Evolutionary conservation across 257 asterid species (phyloP).

Genomic region (Parsonsia alboflavescens): DNA sequence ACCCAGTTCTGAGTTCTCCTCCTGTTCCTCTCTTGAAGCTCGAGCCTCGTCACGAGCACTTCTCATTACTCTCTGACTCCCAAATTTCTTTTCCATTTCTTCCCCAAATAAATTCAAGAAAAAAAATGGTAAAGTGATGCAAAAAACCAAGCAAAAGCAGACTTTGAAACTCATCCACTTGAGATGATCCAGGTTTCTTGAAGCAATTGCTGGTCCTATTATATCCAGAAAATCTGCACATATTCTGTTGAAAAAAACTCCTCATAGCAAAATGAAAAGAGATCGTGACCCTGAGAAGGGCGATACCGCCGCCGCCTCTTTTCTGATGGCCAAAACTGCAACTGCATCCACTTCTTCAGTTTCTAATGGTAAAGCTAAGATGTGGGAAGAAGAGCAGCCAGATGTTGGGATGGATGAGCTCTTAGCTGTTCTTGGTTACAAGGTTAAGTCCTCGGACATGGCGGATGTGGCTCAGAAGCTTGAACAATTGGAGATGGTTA

Average conservation of each 20-base stretch:
- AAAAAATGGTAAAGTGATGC: constrained; percentile 28
- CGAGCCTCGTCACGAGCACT: constrained; percentile 58
- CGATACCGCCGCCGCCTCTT: constrained; percentile 14
- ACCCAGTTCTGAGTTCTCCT: constrained; percentile 18
- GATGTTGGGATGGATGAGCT: constrained; percentile 83
- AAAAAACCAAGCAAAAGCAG: constrained; percentile 46
- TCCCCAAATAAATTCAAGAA: constrained; percentile 11
- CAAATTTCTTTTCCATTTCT: constrained; percentile 14
- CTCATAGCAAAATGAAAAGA: constrained; percentile 45
- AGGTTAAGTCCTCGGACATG: constrained; percentile 74
- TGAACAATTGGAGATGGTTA: constrained; percentile 69
- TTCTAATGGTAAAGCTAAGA: constrained; percentile 35
- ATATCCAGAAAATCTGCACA: background rate
- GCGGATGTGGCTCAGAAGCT: constrained; percentile 75
- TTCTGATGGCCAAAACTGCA: background rate
- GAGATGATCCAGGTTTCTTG: constrained; percentile 49
- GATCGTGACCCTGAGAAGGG: constrained; percentile 53
- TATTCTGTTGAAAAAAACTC: background rate
- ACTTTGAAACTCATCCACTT: constrained; percentile 42
- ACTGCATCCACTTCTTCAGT: background rate
- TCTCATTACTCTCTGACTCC: constrained; percentile 15
- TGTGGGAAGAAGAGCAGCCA: constrained; percentile 48
- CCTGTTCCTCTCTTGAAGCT: constrained; percentile 69
- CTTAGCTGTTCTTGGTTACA: constrained; percentile 71
- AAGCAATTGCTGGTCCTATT: constrained; percentile 33